Base-by-base conservation (phyloP, 495 filamentous ascomycete genomes). In the Aspergillus sparsus region DNA sequence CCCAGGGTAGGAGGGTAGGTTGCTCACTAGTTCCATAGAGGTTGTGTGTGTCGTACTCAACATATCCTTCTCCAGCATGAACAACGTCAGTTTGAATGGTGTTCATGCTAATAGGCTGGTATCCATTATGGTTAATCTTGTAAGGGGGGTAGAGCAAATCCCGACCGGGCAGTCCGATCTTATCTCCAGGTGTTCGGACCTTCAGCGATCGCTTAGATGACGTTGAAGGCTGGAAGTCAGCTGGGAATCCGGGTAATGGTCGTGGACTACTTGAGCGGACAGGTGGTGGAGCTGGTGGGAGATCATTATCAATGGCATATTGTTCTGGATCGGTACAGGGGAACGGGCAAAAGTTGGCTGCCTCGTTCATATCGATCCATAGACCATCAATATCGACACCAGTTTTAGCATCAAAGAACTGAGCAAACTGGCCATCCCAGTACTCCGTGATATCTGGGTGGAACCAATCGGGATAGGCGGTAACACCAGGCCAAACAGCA, bases 291-390 rank as follows among this genome's bases (percentile, higher is more conserved):
- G 68, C 66, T 0, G 91, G 91, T 5, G 91, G 91, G 45, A 84
- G 82, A 15, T 83, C 74, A 33, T 83, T 82, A 7, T 82, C 64
- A 57, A 73, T 61, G 4, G 85, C 78, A 33, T 77, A 80, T 0
- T 55, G 72, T 3, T 77, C 80, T 0, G 89, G 86, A 59, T 92
- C 74, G 15, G 70, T 68, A 71, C 92, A 96, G 12, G 91, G 90
- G 65, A 84, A 93, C 18, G 77, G 67, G 70, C 91, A 94, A 57
- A 91, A 89, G 68, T 83, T 86, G 35, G 82, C 71, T 0, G 88
- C 88, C 68, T 92, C 89, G 63, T 91, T 91, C 87, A 92, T 90
- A 63, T 92, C 89, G 55, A 94, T 95, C 91, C 91, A 95, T 31
- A 93, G 78, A 1, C 83, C 92, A 63, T 95, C 91, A 60, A 95